phyloP scores from a whole-genome alignment of 129 eudicot species.

The Mikania micrantha region DNA sequence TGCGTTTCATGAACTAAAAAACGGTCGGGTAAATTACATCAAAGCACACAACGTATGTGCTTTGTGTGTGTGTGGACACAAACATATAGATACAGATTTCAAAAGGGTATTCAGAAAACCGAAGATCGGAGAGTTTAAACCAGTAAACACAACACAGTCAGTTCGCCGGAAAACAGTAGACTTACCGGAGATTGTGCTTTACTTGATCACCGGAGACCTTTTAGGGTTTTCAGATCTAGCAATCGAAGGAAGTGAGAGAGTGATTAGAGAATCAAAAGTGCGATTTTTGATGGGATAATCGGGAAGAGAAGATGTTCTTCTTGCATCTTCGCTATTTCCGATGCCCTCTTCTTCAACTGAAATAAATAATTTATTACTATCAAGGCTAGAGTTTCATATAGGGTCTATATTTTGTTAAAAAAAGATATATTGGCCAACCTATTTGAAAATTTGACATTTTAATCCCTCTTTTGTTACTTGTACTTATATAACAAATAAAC shows the following conservation, averaged over 20 bases:
- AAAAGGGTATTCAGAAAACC: constrained; percentile 21
- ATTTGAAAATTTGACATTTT: neutral
- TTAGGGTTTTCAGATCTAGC: constrained; percentile 41
- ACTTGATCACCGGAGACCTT: constrained; percentile 17
- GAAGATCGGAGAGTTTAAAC: constrained; percentile 30
- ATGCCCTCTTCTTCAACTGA: constrained; percentile 29
- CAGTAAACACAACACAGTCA: constrained; percentile 5
- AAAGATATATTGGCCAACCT: neutral
- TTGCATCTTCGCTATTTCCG: constrained; percentile 52
- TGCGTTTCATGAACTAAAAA: constrained; percentile 17
- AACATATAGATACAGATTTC: constrained; percentile 2
- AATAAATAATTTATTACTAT: constrained; percentile 31
- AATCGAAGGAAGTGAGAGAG: constrained; percentile 23
- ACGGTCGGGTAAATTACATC: constrained; percentile 8
- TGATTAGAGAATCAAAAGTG: constrained; percentile 16
- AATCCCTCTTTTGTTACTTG: neutral
- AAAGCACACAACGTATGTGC: neutral
- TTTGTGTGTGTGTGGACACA: constrained; percentile 13
- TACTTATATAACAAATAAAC: too few species aligned
- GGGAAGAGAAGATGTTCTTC: constrained; percentile 30
- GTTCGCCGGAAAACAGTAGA: constrained; percentile 6
- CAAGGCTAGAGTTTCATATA: constrained; percentile 11
- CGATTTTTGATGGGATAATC: constrained; percentile 24
- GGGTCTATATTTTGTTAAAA: neutral
- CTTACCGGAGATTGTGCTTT: constrained; percentile 30